Evolutionary conservation across 768 basidiomycete species (phyloP), one percentile per base, ranked within the genome.

Genomic region (Tulasnella sp.): DNA sequence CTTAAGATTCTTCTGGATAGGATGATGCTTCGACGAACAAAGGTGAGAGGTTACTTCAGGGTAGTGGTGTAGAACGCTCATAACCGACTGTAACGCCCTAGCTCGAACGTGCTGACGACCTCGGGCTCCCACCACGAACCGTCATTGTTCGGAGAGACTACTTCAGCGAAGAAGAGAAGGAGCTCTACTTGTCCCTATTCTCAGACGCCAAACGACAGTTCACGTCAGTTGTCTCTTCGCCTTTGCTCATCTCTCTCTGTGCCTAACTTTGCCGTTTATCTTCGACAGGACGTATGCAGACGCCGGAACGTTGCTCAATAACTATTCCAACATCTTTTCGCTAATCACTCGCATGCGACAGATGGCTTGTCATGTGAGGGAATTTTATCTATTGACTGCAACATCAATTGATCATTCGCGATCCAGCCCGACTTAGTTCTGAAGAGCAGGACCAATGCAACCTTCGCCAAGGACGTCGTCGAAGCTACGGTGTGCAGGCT

Each of bases 161-260:
- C 71, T 98, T 98, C 76, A 93, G 89, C 64, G 86, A 90, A 0
- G 94, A 96, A 71, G 96, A 99, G 74, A 97, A 93, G 69, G 96
- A 99, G 66, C 74, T 97, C 3, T 96, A 95, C 69, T 77, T 84
- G 32, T 91, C 88, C 1, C 74, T 99, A 26, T 98, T 94, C 75
- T 85, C 88, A 3, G 89, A 93, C 64, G 93, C 93, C 9, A 93
- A 88, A 73, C 77, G 96, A 43, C 85, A 90, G 68, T 99, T 98
- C 71, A 70, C 72, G 63, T 66, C 27, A 29, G 65, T 59, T 38
- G 15, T 38, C 34, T 38, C 15, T 38, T 38, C 34, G 34, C 9
- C 41, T 3, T 60, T 10, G n/a, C n/a, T n/a, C n/a, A n/a, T n/a
- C n/a, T n/a, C 10, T 24, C 23, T 50, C 15, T 13, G 23, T 50